Percentiles rank a stretch among this genome's conserved stretches.
phyloP scores from a whole-genome alignment of 208 protist genomes.

The Kentomonas sorsogonicus region DNA sequence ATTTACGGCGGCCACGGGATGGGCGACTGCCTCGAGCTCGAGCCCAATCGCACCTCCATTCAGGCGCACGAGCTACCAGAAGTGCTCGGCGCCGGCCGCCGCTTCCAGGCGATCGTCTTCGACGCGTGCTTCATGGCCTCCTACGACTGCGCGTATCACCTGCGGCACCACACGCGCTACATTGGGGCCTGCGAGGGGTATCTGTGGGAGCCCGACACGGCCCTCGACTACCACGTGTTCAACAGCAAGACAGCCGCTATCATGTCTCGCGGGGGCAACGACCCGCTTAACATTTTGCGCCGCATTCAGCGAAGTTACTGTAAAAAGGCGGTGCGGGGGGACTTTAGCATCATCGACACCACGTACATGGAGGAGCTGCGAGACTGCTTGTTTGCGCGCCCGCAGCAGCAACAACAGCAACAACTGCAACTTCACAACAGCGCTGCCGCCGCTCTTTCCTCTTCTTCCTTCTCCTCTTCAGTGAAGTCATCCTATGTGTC shows the following conservation, averaged over 20 bases:
- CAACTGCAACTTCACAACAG: no score
- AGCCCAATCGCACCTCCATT: conserved; percentile 46
- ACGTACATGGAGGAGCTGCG: conserved; percentile 59
- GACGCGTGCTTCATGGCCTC: conserved; percentile 88
- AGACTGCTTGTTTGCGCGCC: conserved; percentile 43
- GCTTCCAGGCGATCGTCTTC: conserved; percentile 80
- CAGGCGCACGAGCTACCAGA: conserved; percentile 69
- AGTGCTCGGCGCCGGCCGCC: conserved; percentile 42
- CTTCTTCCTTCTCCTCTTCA: no score
- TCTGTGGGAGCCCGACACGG: conserved; percentile 78
- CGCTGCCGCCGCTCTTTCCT: no score
- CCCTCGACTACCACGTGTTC: conserved; percentile 74
- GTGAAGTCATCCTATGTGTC: no score
- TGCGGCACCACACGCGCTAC: conserved; percentile 77
- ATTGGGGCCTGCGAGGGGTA: conserved; percentile 83
- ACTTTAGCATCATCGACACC: conserved; percentile 75
- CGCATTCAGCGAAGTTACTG: conserved; percentile 73
- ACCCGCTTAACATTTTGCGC: conserved; percentile 56
- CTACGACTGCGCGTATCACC: conserved; percentile 77
- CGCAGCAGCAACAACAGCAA: no score
- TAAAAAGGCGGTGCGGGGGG: conserved; percentile 45
- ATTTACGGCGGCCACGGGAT: conserved; percentile 86
- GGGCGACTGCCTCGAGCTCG: conserved; percentile 83
- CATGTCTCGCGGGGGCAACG: conserved; percentile 56
- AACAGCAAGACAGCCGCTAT: conserved; percentile 71